These are phyloP conservation scores for Rhizoclosmatium globosum DNA, from an alignment of 192 early-diverging fungal genomes.

Conservation along the genomic window DNA sequence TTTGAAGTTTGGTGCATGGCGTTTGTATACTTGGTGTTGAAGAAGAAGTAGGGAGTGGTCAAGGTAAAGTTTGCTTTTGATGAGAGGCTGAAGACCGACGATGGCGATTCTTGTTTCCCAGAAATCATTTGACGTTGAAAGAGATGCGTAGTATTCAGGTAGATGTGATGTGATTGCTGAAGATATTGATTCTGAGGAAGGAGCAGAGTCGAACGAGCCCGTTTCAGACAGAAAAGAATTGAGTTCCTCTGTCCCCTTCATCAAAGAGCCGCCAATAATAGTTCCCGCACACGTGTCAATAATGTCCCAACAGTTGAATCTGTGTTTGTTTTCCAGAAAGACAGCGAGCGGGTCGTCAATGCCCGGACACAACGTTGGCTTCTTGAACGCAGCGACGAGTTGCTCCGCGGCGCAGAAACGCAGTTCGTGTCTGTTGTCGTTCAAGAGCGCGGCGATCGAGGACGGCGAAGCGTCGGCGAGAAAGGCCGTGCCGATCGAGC, in stretches of 20 bases:
- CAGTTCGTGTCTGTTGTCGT: neutral
- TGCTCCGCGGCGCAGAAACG: neutral
- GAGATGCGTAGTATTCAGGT: neutral
- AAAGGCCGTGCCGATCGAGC: neutral
- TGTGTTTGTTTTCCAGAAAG: neutral
- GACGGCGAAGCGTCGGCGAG: neutral
- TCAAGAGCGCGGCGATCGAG: neutral
- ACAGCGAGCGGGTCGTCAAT: neutral
- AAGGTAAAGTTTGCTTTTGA: neutral
- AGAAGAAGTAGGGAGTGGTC: neutral
- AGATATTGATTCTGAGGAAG: neutral
- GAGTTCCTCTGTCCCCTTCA: neutral
- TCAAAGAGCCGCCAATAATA: neutral
- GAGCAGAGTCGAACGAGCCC: neutral
- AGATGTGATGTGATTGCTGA: neutral
- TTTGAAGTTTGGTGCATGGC: neutral
- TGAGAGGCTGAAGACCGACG: neutral
- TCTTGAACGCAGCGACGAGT: neutral
- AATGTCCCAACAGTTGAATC: neutral
- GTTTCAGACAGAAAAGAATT: neutral
- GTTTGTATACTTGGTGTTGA: neutral
- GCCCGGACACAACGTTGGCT: neutral
- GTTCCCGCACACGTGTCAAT: neutral
- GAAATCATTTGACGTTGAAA: neutral
- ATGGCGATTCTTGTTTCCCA: neutral